A percentile compares a stretch with the other conserved stretches of the same genome.
Conservation (phyloP, 441 rosid genomes). For the Raphanus hybrid region DNA sequence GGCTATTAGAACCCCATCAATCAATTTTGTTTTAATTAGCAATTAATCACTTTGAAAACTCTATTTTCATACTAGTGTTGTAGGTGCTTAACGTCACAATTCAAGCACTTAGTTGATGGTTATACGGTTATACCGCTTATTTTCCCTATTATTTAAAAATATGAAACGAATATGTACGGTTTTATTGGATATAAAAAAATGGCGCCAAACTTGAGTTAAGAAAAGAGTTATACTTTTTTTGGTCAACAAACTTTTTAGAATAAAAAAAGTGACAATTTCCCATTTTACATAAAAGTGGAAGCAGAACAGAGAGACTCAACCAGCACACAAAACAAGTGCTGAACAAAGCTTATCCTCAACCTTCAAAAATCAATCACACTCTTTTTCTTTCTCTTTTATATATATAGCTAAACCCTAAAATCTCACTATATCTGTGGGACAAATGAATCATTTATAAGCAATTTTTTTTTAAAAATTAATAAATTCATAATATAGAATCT, state of each 20-base stretch:
- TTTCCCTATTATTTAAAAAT: too few species aligned
- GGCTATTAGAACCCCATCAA: too few species aligned
- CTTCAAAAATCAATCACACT: conserved; percentile 42
- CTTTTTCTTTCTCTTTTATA: conserved; percentile 9
- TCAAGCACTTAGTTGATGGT: too few species aligned
- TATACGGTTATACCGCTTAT: too few species aligned
- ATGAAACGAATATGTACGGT: not conserved
- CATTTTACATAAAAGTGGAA: conserved; percentile 34
- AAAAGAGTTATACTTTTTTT: too few species aligned
- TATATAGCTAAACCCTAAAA: conserved; percentile 17
- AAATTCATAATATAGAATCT: not conserved
- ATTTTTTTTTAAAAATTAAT: too few species aligned
- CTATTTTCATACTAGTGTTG: too few species aligned
- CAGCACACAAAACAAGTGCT: conserved; percentile 56
- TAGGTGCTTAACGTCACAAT: too few species aligned
- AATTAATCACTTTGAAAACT: too few species aligned
- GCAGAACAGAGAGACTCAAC: conserved; percentile 35
- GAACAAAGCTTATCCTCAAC: conserved; percentile 44
- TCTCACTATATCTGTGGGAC: conserved; percentile 8
- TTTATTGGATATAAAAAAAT: not conserved
- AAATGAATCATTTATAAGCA: too few species aligned
- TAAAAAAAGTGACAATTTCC: conserved; percentile 19
- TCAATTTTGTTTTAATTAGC: too few species aligned
- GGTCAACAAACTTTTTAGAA: not conserved
- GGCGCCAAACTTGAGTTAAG: not conserved